Conservation (phyloP, 805 yeast genomes). For the Candida sakaeoensis region DNA sequence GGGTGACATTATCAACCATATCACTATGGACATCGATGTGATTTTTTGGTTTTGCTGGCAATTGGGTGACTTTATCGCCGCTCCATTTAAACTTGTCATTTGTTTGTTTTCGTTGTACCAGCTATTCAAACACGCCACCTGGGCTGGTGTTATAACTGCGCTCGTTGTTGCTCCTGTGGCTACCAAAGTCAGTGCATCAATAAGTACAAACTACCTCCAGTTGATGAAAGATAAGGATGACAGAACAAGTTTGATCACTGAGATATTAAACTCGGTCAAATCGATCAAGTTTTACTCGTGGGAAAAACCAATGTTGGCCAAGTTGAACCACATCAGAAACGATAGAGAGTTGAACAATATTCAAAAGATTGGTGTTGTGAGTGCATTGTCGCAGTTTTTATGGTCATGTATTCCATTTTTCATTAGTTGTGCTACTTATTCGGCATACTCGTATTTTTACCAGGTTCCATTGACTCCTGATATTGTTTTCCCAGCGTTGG, state of each 20-base stretch:
- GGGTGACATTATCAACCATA: conserved; percentile 32
- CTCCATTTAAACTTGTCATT: conserved; percentile 22
- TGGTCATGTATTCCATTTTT: conserved; percentile 40
- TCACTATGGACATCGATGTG: conserved; percentile 28
- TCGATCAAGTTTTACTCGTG: conserved; percentile 40
- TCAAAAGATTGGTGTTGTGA: conserved; percentile 29
- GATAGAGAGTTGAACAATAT: conserved; percentile 28
- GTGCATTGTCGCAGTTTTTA: conserved; percentile 28
- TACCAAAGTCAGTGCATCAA: conserved; percentile 22
- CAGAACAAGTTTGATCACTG: conserved; percentile 35
- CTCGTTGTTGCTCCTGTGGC: conserved; percentile 30
- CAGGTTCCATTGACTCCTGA: conserved; percentile 30
- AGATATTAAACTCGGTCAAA: conserved; percentile 35
- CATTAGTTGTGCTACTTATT: conserved; percentile 31
- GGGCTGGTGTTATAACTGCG: conserved; percentile 33
- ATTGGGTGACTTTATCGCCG: conserved; percentile 16
- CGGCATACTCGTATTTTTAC: conserved; percentile 21
- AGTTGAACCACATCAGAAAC: conserved; percentile 31
- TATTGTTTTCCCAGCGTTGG: conserved; percentile 38
- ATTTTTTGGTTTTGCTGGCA: conserved; percentile 12
- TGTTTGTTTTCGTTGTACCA: conserved; percentile 30
- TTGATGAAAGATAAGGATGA: conserved; percentile 34
- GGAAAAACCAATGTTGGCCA: conserved; percentile 38
- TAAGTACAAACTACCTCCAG: conserved; percentile 21
- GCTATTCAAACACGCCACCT: conserved; percentile 32